These are phyloP conservation scores for Xylariales sp. DNA, from an alignment of 2,329 filamentous ascomycete genomes.

Conservation along the genomic window DNA sequence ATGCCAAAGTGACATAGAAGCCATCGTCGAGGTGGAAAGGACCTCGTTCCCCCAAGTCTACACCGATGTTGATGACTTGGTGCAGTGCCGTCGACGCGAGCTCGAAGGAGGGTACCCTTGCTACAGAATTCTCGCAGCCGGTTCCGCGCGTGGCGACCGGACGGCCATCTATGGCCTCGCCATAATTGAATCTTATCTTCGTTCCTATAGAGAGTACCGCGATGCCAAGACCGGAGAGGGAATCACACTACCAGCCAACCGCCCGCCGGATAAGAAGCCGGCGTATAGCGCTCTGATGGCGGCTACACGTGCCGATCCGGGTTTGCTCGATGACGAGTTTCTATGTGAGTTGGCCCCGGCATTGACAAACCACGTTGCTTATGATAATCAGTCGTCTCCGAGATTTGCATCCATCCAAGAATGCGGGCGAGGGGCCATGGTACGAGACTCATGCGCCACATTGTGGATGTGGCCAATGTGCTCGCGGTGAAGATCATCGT, in stretches of 20 bases:
- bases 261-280: slow-evolving; percentile 31
- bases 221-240: slow-evolving; percentile 28
- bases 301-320: slow-evolving; percentile 33
- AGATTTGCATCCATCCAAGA: slow-evolving; percentile 35
- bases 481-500: slow-evolving; percentile 34
- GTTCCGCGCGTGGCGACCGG: slow-evolving; percentile 2
- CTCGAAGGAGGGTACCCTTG: slow-evolving; percentile 29
- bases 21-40: slow-evolving; percentile 34
- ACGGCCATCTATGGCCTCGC: slow-evolving; percentile 27
- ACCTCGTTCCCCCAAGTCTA: slow-evolving; percentile 36
- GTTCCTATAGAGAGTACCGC: slow-evolving; percentile 21
- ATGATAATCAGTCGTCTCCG: slow-evolving; percentile 33
- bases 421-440: slow-evolving; percentile 31
- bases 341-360: slow-evolving; percentile 29
- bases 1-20: slow-evolving; percentile 27
- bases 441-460: slow-evolving; percentile 34
- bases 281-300: slow-evolving; percentile 34
- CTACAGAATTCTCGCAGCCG: slow-evolving; percentile 19
- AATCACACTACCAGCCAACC: slow-evolving; percentile 32
- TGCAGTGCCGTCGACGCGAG: slow-evolving; percentile 30
- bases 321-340: slow-evolving; percentile 36
- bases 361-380: slow-evolving; percentile 7
- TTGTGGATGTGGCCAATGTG: slow-evolving; percentile 30
- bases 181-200: slow-evolving; percentile 36
- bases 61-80: slow-evolving; percentile 14